phyloP scores from a whole-genome alignment of 164 flowering plant genomes.

The Nymphaea colorata region DNA sequence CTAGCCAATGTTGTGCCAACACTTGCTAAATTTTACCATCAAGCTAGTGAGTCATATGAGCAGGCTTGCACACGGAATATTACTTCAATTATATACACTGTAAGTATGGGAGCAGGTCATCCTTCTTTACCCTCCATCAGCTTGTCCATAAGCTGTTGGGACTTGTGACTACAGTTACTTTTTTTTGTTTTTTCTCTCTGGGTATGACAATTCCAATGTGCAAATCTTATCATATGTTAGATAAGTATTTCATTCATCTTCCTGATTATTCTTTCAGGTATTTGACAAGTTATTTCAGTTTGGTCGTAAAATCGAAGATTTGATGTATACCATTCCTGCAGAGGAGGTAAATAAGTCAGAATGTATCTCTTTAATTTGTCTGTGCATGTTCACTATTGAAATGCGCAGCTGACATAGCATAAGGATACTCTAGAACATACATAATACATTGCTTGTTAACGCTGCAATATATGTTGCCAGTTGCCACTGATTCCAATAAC shows the following conservation, averaged over 20 bases:
- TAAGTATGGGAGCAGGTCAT: conserved; percentile 15
- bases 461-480: not conserved
- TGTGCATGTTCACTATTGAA: not conserved
- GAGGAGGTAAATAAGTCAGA: conserved; percentile 58
- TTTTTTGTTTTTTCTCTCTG: not conserved
- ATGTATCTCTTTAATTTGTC: not conserved
- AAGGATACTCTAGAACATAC: not conserved
- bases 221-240: not conserved
- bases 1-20: conserved; percentile 95
- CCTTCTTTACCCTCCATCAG: not conserved
- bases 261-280: conserved; percentile 40
- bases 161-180: not conserved
- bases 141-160: not conserved
- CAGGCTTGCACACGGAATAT: conserved; percentile 94
- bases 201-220: not conserved
- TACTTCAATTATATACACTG: conserved; percentile 75
- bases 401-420: not conserved
- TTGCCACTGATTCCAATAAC: too few species aligned
- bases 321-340: conserved; percentile 73
- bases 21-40: conserved; percentile 94
- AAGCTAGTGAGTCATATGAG: conserved; percentile 96
- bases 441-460: not conserved
- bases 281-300: conserved; percentile 91
- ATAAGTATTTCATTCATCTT: not conserved
- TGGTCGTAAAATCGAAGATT: conserved; percentile 78